Conservation (phyloP, 192 early-diverging fungal species). For the Linnemannia zychae region DNA sequence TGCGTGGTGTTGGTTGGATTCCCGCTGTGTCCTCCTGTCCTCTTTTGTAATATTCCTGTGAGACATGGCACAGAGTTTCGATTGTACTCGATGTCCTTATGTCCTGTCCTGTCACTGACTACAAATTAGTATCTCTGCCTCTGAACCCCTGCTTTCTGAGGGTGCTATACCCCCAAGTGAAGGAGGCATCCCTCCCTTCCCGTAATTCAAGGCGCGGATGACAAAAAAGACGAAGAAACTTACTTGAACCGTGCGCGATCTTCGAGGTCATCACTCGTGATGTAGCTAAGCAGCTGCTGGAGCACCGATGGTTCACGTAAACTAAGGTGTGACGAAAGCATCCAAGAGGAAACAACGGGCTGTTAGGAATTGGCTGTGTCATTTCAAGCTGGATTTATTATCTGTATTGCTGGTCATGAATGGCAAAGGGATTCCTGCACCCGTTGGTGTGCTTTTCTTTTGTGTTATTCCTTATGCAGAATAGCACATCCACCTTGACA, state of each 20-base stretch:
- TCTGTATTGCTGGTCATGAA: neutral
- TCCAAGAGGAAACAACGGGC: neutral
- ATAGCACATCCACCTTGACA: neutral
- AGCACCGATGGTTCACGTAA: constrained; percentile 83
- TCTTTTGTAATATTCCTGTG: neutral
- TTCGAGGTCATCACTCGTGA: constrained; percentile 87
- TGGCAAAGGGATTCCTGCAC: neutral
- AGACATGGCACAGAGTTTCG: neutral
- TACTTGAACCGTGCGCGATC: constrained; percentile 86
- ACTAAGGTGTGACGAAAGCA: constrained; percentile 56
- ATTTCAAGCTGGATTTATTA: too few species aligned
- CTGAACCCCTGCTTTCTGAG: neutral
- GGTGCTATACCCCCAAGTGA: neutral
- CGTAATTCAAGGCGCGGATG: neutral
- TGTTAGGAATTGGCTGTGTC: neutral
- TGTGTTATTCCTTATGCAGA: neutral
- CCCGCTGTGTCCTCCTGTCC: neutral
- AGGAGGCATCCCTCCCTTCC: neutral
- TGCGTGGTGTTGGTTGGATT: neutral
- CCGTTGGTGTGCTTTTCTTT: neutral
- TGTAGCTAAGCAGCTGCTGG: constrained; percentile 83
- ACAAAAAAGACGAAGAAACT: constrained; percentile 12
- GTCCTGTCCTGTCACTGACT: neutral
- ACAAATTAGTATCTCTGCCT: neutral
- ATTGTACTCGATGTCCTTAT: neutral